Evolutionary conservation across 176 grass and related monocot species (phyloP).

Genomic region (Olyra latifolia): DNA sequence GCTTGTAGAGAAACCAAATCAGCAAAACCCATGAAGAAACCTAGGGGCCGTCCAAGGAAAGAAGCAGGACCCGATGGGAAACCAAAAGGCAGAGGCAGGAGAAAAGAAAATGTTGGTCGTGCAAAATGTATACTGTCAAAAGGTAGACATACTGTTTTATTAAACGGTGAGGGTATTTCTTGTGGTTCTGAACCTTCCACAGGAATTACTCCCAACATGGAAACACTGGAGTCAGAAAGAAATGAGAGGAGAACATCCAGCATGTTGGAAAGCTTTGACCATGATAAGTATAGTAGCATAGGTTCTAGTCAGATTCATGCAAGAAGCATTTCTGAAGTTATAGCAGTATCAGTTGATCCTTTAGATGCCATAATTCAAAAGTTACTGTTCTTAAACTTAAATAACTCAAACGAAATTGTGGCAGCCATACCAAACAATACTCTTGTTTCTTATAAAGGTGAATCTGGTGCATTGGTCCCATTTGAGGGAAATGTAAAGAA

Average conservation of each 20-base stretch:
- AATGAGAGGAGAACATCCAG: neutral
- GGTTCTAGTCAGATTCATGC: slow-evolving; percentile 1
- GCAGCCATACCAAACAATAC: slow-evolving; percentile 29
- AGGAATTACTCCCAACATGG: neutral
- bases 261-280: neutral
- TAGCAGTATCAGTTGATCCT: slow-evolving; percentile 30
- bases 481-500: slow-evolving; percentile 58
- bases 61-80: slow-evolving; percentile 30
- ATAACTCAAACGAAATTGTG: neutral
- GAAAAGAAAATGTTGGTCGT: slow-evolving; percentile 25
- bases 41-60: slow-evolving; percentile 40
- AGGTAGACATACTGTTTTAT: neutral
- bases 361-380: slow-evolving; percentile 59
- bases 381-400: slow-evolving; percentile 54
- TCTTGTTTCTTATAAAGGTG: slow-evolving; percentile 53
- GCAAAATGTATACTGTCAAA: slow-evolving; percentile 30
- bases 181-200: slow-evolving; percentile 33
- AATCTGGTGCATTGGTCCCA: slow-evolving; percentile 56
- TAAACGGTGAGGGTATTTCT: slow-evolving; percentile 22
- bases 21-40: slow-evolving; percentile 35
- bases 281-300: slow-evolving; percentile 8
- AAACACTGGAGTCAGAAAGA: slow-evolving; percentile 2
- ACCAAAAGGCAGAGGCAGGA: slow-evolving; percentile 43
- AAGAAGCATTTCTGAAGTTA: slow-evolving; percentile 24
- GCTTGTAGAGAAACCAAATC: slow-evolving; percentile 34